Percentiles rank a stretch among this genome's conserved stretches.
These are phyloP conservation scores for Potentilla sterilis DNA, from an alignment of 306 rosid species.

Conservation along the genomic window DNA sequence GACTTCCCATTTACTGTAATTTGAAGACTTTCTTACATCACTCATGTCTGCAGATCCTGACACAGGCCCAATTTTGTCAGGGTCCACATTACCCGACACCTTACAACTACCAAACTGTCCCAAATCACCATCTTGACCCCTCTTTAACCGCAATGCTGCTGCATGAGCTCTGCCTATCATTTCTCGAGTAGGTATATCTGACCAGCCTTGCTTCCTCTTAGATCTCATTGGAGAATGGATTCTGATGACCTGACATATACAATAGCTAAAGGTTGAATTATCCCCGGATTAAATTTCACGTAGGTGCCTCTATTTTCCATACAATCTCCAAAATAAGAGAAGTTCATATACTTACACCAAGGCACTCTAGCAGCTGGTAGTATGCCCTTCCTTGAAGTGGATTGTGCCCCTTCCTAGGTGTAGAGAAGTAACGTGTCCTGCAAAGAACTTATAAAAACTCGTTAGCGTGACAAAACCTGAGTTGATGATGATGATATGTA, in stretches of 20 bases:
- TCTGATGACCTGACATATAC: constrained; percentile 70
- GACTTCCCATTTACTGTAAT: constrained; percentile 86
- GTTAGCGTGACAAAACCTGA: neutral
- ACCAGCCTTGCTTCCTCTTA: constrained; percentile 79
- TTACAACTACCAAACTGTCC: constrained; percentile 92
- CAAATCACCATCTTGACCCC: constrained; percentile 48
- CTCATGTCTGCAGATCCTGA: constrained; percentile 94
- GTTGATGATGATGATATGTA: constrained; percentile 7
- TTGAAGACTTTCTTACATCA: constrained; percentile 62
- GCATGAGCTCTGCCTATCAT: constrained; percentile 76
- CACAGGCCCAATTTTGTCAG: constrained; percentile 60
- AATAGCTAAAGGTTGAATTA: constrained; percentile 4
- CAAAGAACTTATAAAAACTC: constrained; percentile 18
- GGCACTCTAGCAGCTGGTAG: constrained; percentile 96
- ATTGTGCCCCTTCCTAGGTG: constrained; percentile 94
- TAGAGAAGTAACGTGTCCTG: constrained; percentile 94
- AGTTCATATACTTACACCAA: constrained; percentile 58
- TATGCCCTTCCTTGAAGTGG: constrained; percentile 99
- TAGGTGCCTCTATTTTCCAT: neutral
- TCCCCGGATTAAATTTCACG: neutral
- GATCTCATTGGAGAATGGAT: constrained; percentile 99
- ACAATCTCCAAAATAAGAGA: neutral
- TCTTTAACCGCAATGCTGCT: constrained; percentile 69
- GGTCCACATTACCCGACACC: constrained; percentile 77
- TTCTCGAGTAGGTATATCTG: constrained; percentile 76